Evolutionary conservation across 2,329 filamentous ascomycete species (phyloP).

Genomic region (Penicillium sp.): DNA sequence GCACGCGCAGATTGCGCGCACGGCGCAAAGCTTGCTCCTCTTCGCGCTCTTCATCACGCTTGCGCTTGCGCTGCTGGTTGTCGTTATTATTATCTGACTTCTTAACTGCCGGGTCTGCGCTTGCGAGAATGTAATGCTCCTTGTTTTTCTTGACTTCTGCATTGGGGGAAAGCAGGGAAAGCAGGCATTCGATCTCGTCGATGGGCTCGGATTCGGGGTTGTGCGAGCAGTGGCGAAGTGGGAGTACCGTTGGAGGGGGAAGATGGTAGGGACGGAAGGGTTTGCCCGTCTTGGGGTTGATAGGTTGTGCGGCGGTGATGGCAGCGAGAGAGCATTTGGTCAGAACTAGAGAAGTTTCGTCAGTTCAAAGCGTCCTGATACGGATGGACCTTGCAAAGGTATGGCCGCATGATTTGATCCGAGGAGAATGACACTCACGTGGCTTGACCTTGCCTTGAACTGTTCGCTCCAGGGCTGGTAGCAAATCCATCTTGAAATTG

Average conservation of each 20-base stretch:
- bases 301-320: conserved; percentile 43
- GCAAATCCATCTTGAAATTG: conserved; percentile 86
- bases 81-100: conserved; percentile 24
- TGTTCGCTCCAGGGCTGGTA: conserved; percentile 74
- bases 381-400: not conserved
- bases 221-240: conserved; percentile 52
- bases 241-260: conserved; percentile 48
- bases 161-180: conserved; percentile 47
- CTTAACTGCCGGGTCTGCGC: conserved; percentile 39
- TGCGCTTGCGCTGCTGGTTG: conserved; percentile 38
- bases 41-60: conserved; percentile 31
- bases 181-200: conserved; percentile 47
- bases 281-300: conserved; percentile 42
- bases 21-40: conserved; percentile 36
- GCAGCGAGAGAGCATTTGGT: conserved; percentile 64
- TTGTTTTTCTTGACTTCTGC: conserved; percentile 47
- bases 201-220: conserved; percentile 46
- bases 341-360: conserved; percentile 61
- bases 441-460: conserved; percentile 84
- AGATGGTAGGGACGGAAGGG: conserved; percentile 46
- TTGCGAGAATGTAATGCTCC: conserved; percentile 52
- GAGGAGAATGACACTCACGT: conserved; percentile 53
- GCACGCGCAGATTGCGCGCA: conserved; percentile 38
- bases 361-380: conserved; percentile 4
- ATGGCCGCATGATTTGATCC: not conserved